A percentile compares a stretch with the other conserved stretches of the same genome.
Conservation (phyloP, 2,329 filamentous ascomycete species). For the Alternaria gaisen region DNA sequence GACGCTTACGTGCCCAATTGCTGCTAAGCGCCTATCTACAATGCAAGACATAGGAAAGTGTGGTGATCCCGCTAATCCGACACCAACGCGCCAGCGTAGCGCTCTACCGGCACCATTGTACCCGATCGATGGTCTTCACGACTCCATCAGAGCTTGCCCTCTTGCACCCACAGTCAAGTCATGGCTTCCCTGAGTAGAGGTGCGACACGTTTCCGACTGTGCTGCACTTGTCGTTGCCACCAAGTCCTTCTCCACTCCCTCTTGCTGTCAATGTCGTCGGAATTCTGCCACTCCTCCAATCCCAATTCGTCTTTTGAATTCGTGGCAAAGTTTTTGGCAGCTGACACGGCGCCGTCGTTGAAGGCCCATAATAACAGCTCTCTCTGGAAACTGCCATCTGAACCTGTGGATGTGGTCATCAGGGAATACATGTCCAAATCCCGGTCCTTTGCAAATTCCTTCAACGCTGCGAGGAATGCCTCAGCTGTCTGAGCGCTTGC, state of each 20-base stretch:
- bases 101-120: constrained; percentile 11
- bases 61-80: constrained; percentile 28
- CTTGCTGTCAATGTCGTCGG: constrained; percentile 54
- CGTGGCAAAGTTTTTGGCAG: constrained; percentile 64
- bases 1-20: constrained; percentile 38
- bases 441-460: constrained; percentile 64
- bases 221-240: constrained; percentile 68
- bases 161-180: constrained; percentile 17
- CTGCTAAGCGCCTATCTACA: constrained; percentile 29
- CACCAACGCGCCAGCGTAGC: constrained; percentile 19
- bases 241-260: constrained; percentile 67
- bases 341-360: constrained; percentile 59
- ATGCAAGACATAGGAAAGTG: constrained; percentile 27
- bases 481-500: constrained; percentile 30
- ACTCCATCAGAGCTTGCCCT: constrained; percentile 7
- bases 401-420: constrained; percentile 71
- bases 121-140: neutral
- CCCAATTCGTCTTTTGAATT: constrained; percentile 60
- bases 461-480: constrained; percentile 60
- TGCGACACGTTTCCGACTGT: constrained; percentile 70
- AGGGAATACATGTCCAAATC: constrained; percentile 69
- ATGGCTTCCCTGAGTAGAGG: constrained; percentile 64
- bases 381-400: constrained; percentile 66
- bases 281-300: constrained; percentile 64
- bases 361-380: constrained; percentile 74